Evolutionary conservation across 23 red algal species (phyloP), one percentile per base, ranked within the genome.

Genomic region (Gracilaria caudata): DNA sequence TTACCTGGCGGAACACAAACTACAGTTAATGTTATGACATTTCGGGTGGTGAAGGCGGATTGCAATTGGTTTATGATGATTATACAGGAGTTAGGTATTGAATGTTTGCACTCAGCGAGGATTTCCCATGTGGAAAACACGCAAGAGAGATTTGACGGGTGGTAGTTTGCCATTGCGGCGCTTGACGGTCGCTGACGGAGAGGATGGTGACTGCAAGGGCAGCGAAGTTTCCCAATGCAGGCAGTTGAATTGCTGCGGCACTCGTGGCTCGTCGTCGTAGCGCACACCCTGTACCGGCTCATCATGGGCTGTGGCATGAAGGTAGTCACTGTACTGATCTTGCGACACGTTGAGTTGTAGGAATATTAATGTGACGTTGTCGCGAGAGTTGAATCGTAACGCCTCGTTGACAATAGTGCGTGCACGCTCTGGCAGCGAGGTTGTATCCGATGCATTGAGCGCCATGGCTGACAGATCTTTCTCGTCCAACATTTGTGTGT

Each of bases 191-290:
- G 49, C 14, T 53, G 61, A 35, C 30, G 30, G 23, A 3, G 32
- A 35, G 30, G 61, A 30, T 37, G 61, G 19, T 66, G 61, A 66
- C 7, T 35, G 30, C 4, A 66, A 25, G 0, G 61, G 61, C 32
- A 66, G 9, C 19, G 70, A 75, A 43, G 70, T 75, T 17, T 75
- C 70, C 70, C 70, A 75, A 19, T 75, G 43, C 23, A 49, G 37
- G 70, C 70, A 75, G 1, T 12, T 49, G 70, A 75, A 75, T 7
- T 49, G n/a, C 19, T 32, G 39, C 1, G 70, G 39, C 11, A 75
- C 10, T 46, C 25, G 37, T 8, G 70, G 70, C 40, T 16, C 38
- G 24, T 49, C 21, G 39, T 75, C 40, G 23, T 17, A 25, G 13
- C 39, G 37, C 20, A 75, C 70, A 49, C 70, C 70, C 26, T 32